Evolutionary conservation across 2,329 filamentous ascomycete genomes (phyloP), one percentile per base, ranked within the genome.

Genomic region (Dactylonectria macrodidyma): DNA sequence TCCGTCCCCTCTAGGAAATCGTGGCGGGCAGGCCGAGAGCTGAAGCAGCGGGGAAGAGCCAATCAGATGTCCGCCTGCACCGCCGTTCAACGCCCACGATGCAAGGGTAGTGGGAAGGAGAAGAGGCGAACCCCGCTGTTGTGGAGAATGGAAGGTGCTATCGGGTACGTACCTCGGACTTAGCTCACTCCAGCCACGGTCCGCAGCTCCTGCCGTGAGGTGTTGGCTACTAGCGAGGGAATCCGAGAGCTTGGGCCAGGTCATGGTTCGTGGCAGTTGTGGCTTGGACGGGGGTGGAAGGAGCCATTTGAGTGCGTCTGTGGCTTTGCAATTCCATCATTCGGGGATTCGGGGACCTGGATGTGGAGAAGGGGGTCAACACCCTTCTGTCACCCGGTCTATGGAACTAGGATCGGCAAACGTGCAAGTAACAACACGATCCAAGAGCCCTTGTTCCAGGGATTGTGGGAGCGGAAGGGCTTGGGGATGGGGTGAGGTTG

Each of bases 11-110:
- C 44, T 64, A 38, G 74, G 75, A 59, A 77, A 76, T 64, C 57
- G 58, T 65, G 68, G 68, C 75, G 75, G 75, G 54, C 70, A 71
- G 50, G 66, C 75, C 75, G 75, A 77, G 54, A 77, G 75, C 75
- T 77, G 75, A 77, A 68, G 59, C 12, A 59, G 22, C 50, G 60
- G 44, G 36, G 24, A 33, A 24, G 16, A 11, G 3, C 73, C 73
- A 75, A 75, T 74, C 47, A 68, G 11, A 33, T 38, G 38, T 19
- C 30, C 19, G 22, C 50, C 67, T 63, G 63, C 62, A 30, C 19
- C 59, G n/a, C 57, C 52, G 19, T 24, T 24, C 24, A 48, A 36
- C 22, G 44, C 63, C 34, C 46, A 56, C 34, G 19, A 50, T 38
- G 56, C 56, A 60, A 66, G 63, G 51, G 26, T 30, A 30, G 7